These are phyloP conservation scores for Avicennia marina DNA, from an alignment of 257 asterid species.

Conservation along the genomic window DNA sequence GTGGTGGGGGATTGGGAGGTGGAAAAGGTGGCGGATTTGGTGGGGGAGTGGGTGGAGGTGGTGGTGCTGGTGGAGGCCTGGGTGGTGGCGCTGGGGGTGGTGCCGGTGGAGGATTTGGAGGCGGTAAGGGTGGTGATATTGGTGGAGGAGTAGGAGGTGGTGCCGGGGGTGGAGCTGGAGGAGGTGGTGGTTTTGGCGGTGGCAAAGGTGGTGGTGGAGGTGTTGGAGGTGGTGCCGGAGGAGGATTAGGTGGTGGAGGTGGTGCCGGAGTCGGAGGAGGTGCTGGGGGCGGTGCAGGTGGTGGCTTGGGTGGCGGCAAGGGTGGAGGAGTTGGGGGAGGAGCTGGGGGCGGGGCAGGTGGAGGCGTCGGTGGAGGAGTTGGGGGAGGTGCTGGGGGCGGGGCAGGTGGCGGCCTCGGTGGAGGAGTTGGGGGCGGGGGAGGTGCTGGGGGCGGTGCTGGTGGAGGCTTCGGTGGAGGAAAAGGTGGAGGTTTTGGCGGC, in stretches of 20 bases:
- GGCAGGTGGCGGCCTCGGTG: conserved; percentile 14
- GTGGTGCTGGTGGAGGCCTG: conserved; percentile 17
- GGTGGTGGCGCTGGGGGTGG: conserved; percentile 19
- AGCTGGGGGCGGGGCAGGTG: conserved; percentile 16
- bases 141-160: conserved; percentile 9
- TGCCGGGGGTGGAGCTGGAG: conserved; percentile 11
- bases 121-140: conserved; percentile 6
- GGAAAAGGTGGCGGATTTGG: conserved; percentile 27
- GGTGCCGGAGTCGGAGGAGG: conserved; percentile 14
- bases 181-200: background rate
- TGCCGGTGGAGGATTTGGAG: conserved; percentile 1
- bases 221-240: background rate
- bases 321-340: conserved; percentile 24
- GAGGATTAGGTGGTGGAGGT: conserved; percentile 8
- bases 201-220: conserved; percentile 20
- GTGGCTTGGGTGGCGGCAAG: conserved; percentile 16
- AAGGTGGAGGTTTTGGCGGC: conserved; percentile 5
- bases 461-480: background rate
- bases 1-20: conserved; percentile 12
- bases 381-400: conserved; percentile 22
- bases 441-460: conserved; percentile 10
- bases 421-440: conserved; percentile 11
- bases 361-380: conserved; percentile 12
- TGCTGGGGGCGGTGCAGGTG: background rate
- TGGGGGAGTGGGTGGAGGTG: conserved; percentile 18